Evolutionary conservation across 2,329 filamentous ascomycete genomes (phyloP), one percentile per base, ranked within the genome.

Genomic region (Ceratocystis ficicola): DNA sequence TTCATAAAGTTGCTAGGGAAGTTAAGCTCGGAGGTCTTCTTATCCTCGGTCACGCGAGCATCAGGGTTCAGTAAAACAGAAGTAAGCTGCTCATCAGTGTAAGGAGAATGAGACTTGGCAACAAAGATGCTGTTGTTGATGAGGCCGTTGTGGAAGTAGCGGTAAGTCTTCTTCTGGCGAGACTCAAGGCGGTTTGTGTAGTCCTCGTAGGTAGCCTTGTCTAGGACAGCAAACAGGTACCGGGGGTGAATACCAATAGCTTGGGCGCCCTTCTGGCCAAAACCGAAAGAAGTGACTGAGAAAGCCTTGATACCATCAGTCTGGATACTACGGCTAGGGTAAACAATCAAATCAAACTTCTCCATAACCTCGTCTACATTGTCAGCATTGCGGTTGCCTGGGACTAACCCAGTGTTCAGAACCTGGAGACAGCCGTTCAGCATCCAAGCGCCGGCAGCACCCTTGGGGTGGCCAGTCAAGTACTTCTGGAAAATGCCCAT

Each of bases 401-500:
- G 94, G 28, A 99, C 93, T 62, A 99, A 81, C 73, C 94, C 94
- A 63, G 83, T 87, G 81, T 97, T 95, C 72, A 99, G 84, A 59
- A 96, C 90, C 76, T 99, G 94, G 75, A 99, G 80, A 76, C 90
- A 94, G 70, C 94, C 94, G 81, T 99, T 99, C 83, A 99, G 86
- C 94, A 99, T 99, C 92, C 94, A 99, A 62, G 93, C 94, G 81
- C 94, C 94, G 68, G 94, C 94, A 72, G 94, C 93, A 86, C 94
- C 94, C 86, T 99, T 99, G 73, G 94, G 94, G 76, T 99, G 94
- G 76, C 94, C 94, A 65, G 95, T 99, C 69, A 99, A 86, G 77
- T 95, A 97, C 79, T 99, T 99, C 79, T 99, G 94, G 88, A 97
- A 99, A 75, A 99, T 92, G 80, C 92, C 94, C 70, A 97, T 78